A percentile compares a stretch with the other conserved stretches of the same genome.
These are phyloP conservation scores for Epichloe elymi DNA, from an alignment of 2,329 filamentous ascomycete species.

Conservation along the genomic window DNA sequence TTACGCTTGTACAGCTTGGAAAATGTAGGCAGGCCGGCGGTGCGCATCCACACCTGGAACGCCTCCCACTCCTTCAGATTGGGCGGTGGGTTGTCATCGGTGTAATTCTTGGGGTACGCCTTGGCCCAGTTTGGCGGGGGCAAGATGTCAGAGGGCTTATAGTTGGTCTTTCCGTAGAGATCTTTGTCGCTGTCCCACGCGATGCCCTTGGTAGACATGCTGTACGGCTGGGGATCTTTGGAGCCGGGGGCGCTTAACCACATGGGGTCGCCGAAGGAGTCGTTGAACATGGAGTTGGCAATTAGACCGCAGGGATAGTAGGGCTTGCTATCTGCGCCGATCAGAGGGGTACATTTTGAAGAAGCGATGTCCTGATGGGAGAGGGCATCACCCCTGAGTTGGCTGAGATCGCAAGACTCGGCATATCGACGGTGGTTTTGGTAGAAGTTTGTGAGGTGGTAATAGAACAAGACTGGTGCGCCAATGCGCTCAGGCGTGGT, in stretches of 20 bases:
- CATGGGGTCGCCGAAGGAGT: conserved; percentile 60
- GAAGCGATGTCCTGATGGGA: conserved; percentile 45
- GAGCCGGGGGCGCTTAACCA: conserved; percentile 36
- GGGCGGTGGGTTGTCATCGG: conserved; percentile 49
- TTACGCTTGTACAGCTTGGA: conserved; percentile 87
- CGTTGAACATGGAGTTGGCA: conserved; percentile 95
- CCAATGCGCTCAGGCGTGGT: conserved; percentile 65
- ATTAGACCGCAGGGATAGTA: conserved; percentile 95
- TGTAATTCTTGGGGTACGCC: conserved; percentile 60
- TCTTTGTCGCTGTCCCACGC: conserved; percentile 76
- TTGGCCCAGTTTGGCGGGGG: conserved; percentile 79
- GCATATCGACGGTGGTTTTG: conserved; percentile 97
- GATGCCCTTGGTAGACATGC: conserved; percentile 68
- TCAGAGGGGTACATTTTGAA: conserved; percentile 66
- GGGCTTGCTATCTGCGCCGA: conserved; percentile 41
- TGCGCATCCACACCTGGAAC: conserved; percentile 98
- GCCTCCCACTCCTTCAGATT: conserved; percentile 63
- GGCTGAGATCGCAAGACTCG: conserved; percentile 70
- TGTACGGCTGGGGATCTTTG: conserved; percentile 39
- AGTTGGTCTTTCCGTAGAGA: conserved; percentile 60
- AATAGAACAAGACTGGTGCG: conserved; percentile 83
- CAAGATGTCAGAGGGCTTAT: conserved; percentile 50
- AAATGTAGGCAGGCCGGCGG: conserved; percentile 83
- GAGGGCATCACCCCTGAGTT: conserved; percentile 60
- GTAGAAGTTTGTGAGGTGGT: conserved; percentile 94